Evolutionary conservation across 371 early-diverging fungal species (phyloP).

Genomic region (Mortierella sp.): DNA sequence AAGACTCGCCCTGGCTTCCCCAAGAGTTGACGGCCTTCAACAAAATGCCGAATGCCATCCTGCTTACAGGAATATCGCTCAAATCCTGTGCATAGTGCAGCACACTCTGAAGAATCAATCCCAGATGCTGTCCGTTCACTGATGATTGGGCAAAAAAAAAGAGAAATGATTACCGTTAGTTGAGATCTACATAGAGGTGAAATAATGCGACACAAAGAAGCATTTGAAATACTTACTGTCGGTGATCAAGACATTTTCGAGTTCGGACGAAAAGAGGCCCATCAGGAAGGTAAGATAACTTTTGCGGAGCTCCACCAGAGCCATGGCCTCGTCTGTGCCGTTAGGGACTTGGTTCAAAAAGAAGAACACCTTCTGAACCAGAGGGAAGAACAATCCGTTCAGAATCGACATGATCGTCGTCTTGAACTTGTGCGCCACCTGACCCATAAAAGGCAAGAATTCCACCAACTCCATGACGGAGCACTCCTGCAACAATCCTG

Average conservation of each 20-base stretch:
- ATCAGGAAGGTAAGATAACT: constrained; percentile 87
- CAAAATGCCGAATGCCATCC: constrained; percentile 86
- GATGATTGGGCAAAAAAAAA: not conserved
- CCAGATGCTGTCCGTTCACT: constrained; percentile 80
- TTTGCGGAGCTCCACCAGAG: constrained; percentile 82
- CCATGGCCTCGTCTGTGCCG: constrained; percentile 92
- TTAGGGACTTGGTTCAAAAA: constrained; percentile 85
- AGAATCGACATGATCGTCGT: constrained; percentile 69
- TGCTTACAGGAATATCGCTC: constrained; percentile 81
- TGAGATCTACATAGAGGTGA: not conserved
- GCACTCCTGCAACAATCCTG: constrained; percentile 82
- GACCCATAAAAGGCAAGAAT: constrained; percentile 88
- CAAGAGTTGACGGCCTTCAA: constrained; percentile 84
- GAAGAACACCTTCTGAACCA: constrained; percentile 86
- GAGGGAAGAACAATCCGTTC: constrained; percentile 84
- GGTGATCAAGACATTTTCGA: constrained; percentile 83
- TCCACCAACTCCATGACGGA: constrained; percentile 87
- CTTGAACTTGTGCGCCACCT: constrained; percentile 91
- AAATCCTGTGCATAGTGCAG: constrained; percentile 84
- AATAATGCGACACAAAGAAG: not conserved
- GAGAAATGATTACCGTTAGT: not conserved
- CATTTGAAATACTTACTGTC: constrained; percentile 64
- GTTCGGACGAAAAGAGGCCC: constrained; percentile 84
- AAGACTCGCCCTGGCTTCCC: constrained; percentile 71
- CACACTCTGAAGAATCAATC: constrained; percentile 82